These are phyloP conservation scores for Colletotrichum liriopes DNA, from an alignment of 2,329 filamentous ascomycete species.

Conservation along the genomic window DNA sequence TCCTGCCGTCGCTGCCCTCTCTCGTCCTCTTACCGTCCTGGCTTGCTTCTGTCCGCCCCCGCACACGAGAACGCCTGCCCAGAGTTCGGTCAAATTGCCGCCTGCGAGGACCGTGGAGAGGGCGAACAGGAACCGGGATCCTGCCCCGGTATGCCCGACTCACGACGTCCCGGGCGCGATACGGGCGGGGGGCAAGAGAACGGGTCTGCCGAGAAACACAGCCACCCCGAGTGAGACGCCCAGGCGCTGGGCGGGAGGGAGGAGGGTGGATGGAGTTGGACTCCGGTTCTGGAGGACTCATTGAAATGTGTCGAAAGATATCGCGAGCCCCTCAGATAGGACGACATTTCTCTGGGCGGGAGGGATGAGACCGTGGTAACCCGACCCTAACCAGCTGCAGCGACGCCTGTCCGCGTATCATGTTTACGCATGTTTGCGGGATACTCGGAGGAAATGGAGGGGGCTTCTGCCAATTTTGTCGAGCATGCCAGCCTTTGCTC, in stretches of 20 bases:
- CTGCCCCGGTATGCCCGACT: slow-evolving; percentile 30
- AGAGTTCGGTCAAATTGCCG: slow-evolving; percentile 28
- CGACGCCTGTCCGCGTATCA: slow-evolving; percentile 15
- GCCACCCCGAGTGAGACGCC: slow-evolving; percentile 42
- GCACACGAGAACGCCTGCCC: slow-evolving; percentile 34
- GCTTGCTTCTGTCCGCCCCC: slow-evolving; percentile 9
- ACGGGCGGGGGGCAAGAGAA: slow-evolving; percentile 31
- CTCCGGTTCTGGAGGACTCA: slow-evolving; percentile 16
- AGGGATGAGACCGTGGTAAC: slow-evolving; percentile 14
- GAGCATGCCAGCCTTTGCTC: slow-evolving; percentile 19
- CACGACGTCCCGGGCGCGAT: slow-evolving; percentile 38
- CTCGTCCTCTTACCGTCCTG: not conserved
- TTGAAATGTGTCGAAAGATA: slow-evolving; percentile 31
- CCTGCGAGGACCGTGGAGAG: slow-evolving; percentile 26
- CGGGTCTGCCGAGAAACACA: slow-evolving; percentile 42
- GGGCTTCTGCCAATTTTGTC: slow-evolving; percentile 11
- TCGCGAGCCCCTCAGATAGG: slow-evolving; percentile 31
- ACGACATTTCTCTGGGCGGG: slow-evolving; percentile 5
- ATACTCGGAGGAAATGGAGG: slow-evolving; percentile 11
- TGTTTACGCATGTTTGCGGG: slow-evolving; percentile 23
- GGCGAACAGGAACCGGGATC: slow-evolving; percentile 27
- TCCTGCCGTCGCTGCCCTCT: not conserved
- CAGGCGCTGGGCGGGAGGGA: slow-evolving; percentile 33
- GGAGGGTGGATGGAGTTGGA: not conserved
- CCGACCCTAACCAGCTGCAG: slow-evolving; percentile 16